phyloP scores from a whole-genome alignment of 1,284 basidiomycete genomes.

The Cutaneotrichosporon cavernicola region DNA sequence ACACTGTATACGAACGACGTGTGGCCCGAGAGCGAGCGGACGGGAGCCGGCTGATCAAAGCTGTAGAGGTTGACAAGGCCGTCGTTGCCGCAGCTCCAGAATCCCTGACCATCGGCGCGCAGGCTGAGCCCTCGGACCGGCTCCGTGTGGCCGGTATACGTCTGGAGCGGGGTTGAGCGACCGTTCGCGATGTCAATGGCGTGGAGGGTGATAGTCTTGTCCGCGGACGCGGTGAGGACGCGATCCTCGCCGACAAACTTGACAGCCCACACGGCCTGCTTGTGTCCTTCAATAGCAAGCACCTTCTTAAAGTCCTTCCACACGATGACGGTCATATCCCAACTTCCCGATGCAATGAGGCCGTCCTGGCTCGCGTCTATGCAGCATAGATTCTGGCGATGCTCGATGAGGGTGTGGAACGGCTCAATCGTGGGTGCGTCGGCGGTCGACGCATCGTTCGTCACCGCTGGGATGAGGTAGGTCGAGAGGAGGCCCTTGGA shows the following conservation, averaged over 20 bases:
- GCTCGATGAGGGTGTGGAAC: slow-evolving; percentile 77
- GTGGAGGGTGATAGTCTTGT: slow-evolving; percentile 92
- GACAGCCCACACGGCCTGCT: slow-evolving; percentile 93
- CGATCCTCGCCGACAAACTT: slow-evolving; percentile 74
- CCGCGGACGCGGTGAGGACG: slow-evolving; percentile 88
- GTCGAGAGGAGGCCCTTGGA: slow-evolving; percentile 81
- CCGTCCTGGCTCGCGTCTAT: slow-evolving; percentile 69
- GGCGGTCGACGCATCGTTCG: slow-evolving; percentile 52
- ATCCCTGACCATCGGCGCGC: slow-evolving; percentile 73
- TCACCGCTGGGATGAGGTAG: slow-evolving; percentile 55
- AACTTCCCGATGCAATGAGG: slow-evolving; percentile 87
- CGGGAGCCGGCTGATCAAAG: slow-evolving; percentile 66
- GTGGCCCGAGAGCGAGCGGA: slow-evolving; percentile 82
- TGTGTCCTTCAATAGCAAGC: slow-evolving; percentile 78
- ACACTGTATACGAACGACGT: slow-evolving; percentile 96
- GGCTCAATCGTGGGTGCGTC: slow-evolving; percentile 65
- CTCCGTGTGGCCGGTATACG: slow-evolving; percentile 82
- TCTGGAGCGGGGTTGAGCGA: slow-evolving; percentile 62
- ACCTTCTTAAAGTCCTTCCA: slow-evolving; percentile 79
- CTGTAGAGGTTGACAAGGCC: slow-evolving; percentile 91
- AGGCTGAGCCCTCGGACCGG: slow-evolving; percentile 82
- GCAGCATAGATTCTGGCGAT: slow-evolving; percentile 86
- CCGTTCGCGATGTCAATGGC: slow-evolving; percentile 58
- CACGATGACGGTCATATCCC: slow-evolving; percentile 95
- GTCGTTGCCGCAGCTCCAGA: slow-evolving; percentile 94